Percentiles rank a stretch among this genome's conserved stretches.
These are phyloP conservation scores for Blastobotrys terrestris DNA, from an alignment of 805 yeast species.

Conservation along the genomic window DNA sequence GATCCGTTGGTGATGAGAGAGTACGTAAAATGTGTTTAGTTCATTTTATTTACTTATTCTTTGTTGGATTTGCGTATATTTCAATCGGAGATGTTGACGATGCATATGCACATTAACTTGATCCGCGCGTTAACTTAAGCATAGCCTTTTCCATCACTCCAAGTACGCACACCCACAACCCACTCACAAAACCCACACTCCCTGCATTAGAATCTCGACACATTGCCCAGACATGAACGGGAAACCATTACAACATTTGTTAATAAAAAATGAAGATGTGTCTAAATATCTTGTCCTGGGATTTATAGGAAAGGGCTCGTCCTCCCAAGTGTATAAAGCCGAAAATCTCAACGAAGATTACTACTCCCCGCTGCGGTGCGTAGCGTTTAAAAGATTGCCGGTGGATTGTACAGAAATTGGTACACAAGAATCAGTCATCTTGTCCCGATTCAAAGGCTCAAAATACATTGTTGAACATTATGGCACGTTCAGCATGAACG, in stretches of 20 bases:
- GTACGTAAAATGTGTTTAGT: too few species aligned
- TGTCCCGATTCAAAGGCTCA: conserved; percentile 2
- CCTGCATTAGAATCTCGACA: too few species aligned
- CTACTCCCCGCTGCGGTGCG: conserved; percentile 1
- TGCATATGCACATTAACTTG: too few species aligned
- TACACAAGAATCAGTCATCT: conserved; percentile 7
- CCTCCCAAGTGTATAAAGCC: conserved; percentile 9
- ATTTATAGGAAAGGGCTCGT: conserved; percentile 9
- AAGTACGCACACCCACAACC: too few species aligned
- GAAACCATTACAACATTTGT: neutral
- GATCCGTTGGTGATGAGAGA: too few species aligned
- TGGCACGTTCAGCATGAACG: conserved; percentile 8
- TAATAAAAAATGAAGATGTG: neutral
- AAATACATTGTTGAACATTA: conserved; percentile 5
- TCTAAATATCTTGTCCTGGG: conserved; percentile 1
- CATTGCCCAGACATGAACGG: neutral
- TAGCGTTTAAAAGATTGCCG: conserved; percentile 10
- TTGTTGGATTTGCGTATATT: too few species aligned
- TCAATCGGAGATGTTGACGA: too few species aligned
- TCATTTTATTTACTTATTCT: too few species aligned
- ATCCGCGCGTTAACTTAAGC: neutral
- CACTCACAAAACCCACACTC: too few species aligned
- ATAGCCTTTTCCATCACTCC: neutral
- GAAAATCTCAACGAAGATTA: conserved; percentile 1
- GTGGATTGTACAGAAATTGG: conserved; percentile 5